A percentile compares a stretch with the other conserved stretches of the same genome.
phyloP scores from a whole-genome alignment of 2,329 filamentous ascomycete genomes.

The Colletotrichum paranaense region DNA sequence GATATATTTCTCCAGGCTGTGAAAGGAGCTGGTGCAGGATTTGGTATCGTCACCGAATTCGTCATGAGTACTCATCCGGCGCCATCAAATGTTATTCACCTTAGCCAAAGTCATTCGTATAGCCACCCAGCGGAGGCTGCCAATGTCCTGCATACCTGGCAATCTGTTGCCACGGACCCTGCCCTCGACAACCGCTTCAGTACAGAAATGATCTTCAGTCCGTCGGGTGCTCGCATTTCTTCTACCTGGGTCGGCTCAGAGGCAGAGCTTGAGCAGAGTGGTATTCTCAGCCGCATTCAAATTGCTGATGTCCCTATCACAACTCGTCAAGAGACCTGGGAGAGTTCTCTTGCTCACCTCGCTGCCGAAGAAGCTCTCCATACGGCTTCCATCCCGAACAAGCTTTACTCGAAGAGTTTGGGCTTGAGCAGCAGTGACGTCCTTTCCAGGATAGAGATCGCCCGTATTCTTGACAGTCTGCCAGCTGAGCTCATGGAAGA shows the following conservation, averaged over 20 bases:
- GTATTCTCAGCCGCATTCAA: constrained; percentile 53
- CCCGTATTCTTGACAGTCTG: constrained; percentile 62
- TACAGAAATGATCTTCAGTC: constrained; percentile 59
- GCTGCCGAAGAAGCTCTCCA: constrained; percentile 55
- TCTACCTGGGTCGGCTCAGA: constrained; percentile 65
- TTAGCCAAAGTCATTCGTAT: constrained; percentile 59
- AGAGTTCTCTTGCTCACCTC: constrained; percentile 59
- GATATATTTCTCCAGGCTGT: constrained; percentile 35
- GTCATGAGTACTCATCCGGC: constrained; percentile 48
- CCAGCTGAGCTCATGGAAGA: constrained; percentile 51
- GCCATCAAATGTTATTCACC: constrained; percentile 60
- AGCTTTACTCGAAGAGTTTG: constrained; percentile 63
- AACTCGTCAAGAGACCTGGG: constrained; percentile 61
- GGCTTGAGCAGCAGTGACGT: constrained; percentile 56
- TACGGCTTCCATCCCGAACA: constrained; percentile 51
- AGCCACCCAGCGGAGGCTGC: constrained; percentile 55
- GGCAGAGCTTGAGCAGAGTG: constrained; percentile 58
- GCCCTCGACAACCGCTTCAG: constrained; percentile 62
- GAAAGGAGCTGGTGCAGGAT: constrained; percentile 51
- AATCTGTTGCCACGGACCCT: constrained; percentile 59
- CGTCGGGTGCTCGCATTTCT: constrained; percentile 58
- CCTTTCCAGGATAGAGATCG: constrained; percentile 53
- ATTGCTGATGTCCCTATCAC: constrained; percentile 51
- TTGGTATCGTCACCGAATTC: constrained; percentile 45
- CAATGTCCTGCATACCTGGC: constrained; percentile 61